Evolutionary conservation across 305 asterid species (phyloP), one percentile per base, ranked within the genome.

Genomic region (Withania somnifera): DNA sequence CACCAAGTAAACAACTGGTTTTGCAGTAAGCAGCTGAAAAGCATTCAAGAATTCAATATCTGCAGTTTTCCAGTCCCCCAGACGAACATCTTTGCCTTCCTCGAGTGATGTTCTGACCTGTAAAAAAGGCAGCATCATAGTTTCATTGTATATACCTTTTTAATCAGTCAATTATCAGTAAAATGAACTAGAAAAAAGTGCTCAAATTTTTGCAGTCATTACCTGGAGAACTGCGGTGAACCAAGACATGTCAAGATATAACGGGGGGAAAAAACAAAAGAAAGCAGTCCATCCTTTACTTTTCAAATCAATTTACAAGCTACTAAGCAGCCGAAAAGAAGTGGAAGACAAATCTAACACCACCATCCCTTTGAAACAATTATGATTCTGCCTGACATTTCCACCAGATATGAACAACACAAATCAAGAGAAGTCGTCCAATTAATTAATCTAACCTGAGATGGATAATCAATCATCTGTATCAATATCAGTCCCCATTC

Each of bases 11-110:
- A 96, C 97, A 85, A 94, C 94, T 32, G 99, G 97, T 87, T 94
- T 97, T 6, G 99, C 98, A 60, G 98, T 91, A 83, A 97, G 96
- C 97, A 97, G 88, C 84, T 97, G 99, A 82, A 97, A 91, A 75
- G 96, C 93, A 90, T 97, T 97, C 88, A 97, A 83, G 67, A 97
- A 89, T 89, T 97, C 99, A 84, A 91, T 79, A 50, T 97, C 99
- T 84, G 98, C 98, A 88, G 97, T 95, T 89, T 97, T 97, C 98
- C 99, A 97, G 5, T 97, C 98, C 88, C 91, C 93, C 61, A 94
- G 86, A 58, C 99, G 98, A 84, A 86, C 87, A 88, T 97, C 98
- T 84, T 94, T 94, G 71, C 95, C 97, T 86, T 91, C 98, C 77
- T 84, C 90, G 66, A 97, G 89, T 83, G 83, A 85, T 6, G 93